Percentiles rank a stretch among this genome's conserved stretches.
phyloP scores from a whole-genome alignment of 208 protist genomes.

The Cochliopodium minus region DNA sequence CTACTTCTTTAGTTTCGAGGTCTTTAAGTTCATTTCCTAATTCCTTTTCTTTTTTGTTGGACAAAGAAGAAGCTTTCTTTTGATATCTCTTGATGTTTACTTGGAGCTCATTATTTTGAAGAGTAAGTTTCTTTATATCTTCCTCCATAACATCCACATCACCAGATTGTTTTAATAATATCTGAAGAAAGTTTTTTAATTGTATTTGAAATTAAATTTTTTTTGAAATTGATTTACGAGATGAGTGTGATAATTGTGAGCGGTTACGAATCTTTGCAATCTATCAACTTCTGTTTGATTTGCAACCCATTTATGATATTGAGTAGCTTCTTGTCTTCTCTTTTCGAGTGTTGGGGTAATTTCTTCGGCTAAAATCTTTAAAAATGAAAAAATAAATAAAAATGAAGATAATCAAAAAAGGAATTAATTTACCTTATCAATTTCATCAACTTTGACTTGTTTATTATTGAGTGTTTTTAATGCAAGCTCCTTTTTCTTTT shows the following conservation, averaged over 20 bases:
- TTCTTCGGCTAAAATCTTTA: slow-evolving; percentile 58
- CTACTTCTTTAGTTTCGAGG: neutral
- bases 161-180: neutral
- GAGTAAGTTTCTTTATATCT: neutral
- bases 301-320: slow-evolving; percentile 43
- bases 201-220: too few species aligned
- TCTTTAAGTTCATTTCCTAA: neutral
- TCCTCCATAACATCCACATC: neutral
- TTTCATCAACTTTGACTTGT: slow-evolving; percentile 92
- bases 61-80: neutral
- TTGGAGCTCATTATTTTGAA: neutral
- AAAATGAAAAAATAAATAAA: too few species aligned
- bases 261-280: slow-evolving; percentile 34
- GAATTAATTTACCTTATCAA: slow-evolving; percentile 64
- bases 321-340: slow-evolving; percentile 37
- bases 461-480: slow-evolving; percentile 93
- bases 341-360: slow-evolving; percentile 63
- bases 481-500: slow-evolving; percentile 84
- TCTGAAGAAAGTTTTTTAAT: too few species aligned
- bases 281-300: slow-evolving; percentile 35
- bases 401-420: slow-evolving; percentile 57
- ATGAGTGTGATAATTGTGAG: slow-evolving; percentile 34
- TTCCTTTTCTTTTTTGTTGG: neutral
- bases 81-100: too few species aligned
- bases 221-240: too few species aligned